Percentiles rank a stretch among this genome's conserved stretches.
Evolutionary conservation across 768 basidiomycete genomes (phyloP).

Genomic region (Trametes punicea): DNA sequence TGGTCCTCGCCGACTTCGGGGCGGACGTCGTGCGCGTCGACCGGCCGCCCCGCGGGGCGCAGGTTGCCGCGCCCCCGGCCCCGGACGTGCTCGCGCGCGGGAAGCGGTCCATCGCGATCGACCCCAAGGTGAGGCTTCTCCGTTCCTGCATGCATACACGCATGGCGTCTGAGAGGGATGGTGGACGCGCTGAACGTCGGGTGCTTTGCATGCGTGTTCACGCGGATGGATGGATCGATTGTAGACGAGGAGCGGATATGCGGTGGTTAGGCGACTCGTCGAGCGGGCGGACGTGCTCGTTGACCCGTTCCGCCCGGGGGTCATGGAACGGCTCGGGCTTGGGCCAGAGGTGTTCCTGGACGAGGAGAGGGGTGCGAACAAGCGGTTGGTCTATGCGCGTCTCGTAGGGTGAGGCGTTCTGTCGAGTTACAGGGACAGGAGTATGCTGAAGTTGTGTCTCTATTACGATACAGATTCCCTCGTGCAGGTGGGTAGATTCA

Average conservation of each 20-base stretch:
- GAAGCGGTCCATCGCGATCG: conserved; percentile 72
- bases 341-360: conserved; percentile 75
- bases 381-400: conserved; percentile 68
- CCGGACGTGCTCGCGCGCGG: conserved; percentile 60
- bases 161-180: too few relatives aligned
- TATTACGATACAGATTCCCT: conserved; percentile 49
- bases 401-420: conserved; percentile 54
- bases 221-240: background rate
- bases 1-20: conserved; percentile 76
- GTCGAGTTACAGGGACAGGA: background rate
- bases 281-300: conserved; percentile 73
- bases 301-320: conserved; percentile 81
- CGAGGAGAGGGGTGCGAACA: conserved; percentile 48
- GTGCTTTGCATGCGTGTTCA: too few relatives aligned
- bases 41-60: conserved; percentile 44
- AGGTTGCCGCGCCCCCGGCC: conserved; percentile 11
- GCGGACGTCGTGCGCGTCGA: conserved; percentile 77
- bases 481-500: conserved; percentile 43
- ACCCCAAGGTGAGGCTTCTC: conserved; percentile 46
- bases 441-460: background rate
- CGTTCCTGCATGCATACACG: background rate
- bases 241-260: conserved; percentile 46
- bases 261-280: conserved; percentile 55
- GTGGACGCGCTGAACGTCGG: background rate
- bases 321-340: conserved; percentile 72